These are phyloP conservation scores for Acrodontium crateriforme DNA, from an alignment of 2,329 filamentous ascomycete species.

Conservation along the genomic window DNA sequence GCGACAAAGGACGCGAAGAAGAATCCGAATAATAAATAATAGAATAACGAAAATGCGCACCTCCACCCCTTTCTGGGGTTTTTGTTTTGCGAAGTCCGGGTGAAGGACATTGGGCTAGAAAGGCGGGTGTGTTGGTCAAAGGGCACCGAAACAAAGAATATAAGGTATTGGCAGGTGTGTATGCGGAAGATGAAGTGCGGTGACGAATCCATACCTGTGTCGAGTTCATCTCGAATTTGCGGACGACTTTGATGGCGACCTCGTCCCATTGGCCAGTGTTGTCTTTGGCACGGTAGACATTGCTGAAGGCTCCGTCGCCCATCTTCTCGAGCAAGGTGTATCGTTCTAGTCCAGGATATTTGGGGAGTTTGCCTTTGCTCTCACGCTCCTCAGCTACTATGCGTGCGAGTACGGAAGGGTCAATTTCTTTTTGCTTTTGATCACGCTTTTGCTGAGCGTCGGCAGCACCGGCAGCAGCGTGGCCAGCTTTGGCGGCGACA, in stretches of 20 bases:
- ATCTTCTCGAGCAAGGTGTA: slow-evolving; percentile 91
- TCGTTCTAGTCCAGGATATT: slow-evolving; percentile 70
- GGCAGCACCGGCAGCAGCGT: slow-evolving; percentile 48
- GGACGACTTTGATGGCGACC: slow-evolving; percentile 95
- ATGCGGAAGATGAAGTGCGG: slow-evolving; percentile 6
- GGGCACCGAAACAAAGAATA: slow-evolving; percentile 3
- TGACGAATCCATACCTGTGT: slow-evolving; percentile 67
- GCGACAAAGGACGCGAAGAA: slow-evolving; percentile 7
- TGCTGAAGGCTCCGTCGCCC: slow-evolving; percentile 98
- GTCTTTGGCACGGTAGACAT: slow-evolving; percentile 86
- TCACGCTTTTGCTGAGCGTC: slow-evolving; percentile 46
- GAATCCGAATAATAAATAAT: slow-evolving; percentile 5
- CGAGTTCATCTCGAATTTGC: slow-evolving; percentile 98
- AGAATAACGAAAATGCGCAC: slow-evolving; percentile 45
- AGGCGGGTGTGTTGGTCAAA: slow-evolving; percentile 21
- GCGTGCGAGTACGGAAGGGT: slow-evolving; percentile 59
- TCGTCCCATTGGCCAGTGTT: slow-evolving; percentile 56
- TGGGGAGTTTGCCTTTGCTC: slow-evolving; percentile 70
- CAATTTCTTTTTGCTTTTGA: slow-evolving; percentile 34
- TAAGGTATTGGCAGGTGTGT: not conserved
- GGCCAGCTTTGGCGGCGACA: slow-evolving; percentile 53
- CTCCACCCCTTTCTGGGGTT: slow-evolving; percentile 81
- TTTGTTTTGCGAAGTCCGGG: slow-evolving; percentile 87
- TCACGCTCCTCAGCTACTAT: slow-evolving; percentile 87
- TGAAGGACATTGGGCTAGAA: slow-evolving; percentile 83